phyloP scores from a whole-genome alignment of 2,329 filamentous ascomycete genomes.

The Teratosphaeria nubilosa region DNA sequence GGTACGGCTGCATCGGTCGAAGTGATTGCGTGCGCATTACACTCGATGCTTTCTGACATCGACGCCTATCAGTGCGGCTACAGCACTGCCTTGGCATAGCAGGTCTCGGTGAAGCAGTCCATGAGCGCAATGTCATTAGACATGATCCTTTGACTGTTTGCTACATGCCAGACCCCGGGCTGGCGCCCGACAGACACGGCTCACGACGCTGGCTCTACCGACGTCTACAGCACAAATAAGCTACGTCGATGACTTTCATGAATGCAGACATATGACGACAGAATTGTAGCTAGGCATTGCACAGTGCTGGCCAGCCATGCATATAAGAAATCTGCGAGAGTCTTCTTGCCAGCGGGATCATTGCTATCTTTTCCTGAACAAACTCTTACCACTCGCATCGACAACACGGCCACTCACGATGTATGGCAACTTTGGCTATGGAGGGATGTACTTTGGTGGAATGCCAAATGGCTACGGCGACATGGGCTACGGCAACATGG shows the following conservation, averaged over 20 bases:
- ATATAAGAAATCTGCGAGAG: background rate
- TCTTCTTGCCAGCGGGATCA: background rate
- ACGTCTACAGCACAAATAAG: background rate
- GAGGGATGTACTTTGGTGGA: background rate
- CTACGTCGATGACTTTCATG: background rate
- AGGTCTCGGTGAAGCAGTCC: background rate
- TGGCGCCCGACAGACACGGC: background rate
- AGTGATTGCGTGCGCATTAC: background rate
- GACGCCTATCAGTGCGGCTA: background rate
- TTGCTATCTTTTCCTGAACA: no score
- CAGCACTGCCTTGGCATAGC: background rate
- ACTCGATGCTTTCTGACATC: background rate
- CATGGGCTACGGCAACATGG: background rate
- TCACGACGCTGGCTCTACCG: background rate
- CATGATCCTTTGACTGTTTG: background rate
- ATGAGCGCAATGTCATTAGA: background rate
- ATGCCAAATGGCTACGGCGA: background rate
- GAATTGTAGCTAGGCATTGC: background rate
- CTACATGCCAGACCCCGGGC: background rate
- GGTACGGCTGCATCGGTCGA: constrained; percentile 10
- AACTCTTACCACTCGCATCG: background rate
- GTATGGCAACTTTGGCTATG: background rate
- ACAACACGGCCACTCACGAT: background rate
- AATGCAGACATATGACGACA: background rate
- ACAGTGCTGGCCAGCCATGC: background rate